A percentile compares a stretch with the other conserved stretches of the same genome.
These are phyloP conservation scores for Naegleria gruberi DNA, from an alignment of 208 protist species.

Conservation along the genomic window DNA sequence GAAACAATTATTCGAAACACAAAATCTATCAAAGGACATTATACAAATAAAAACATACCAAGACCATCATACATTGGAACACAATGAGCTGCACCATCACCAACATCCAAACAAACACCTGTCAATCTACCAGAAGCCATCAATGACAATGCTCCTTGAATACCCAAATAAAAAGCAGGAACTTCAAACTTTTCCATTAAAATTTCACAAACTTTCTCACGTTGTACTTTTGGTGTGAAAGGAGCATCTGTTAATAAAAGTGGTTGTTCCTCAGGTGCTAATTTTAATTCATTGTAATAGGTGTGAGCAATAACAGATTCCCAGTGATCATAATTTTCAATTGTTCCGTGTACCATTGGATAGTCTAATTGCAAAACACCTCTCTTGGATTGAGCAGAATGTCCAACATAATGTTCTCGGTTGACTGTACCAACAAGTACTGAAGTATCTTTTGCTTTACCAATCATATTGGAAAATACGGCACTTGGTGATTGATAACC, in stretches of 20 bases:
- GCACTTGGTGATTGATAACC: conserved; percentile 62
- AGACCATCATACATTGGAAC: conserved; percentile 20
- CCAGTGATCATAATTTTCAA: conserved; percentile 60
- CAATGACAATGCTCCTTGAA: background rate
- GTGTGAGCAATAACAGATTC: conserved; percentile 70
- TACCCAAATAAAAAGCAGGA: conserved; percentile 39
- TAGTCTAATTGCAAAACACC: conserved; percentile 46
- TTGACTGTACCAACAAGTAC: conserved; percentile 39
- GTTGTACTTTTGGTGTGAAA: background rate
- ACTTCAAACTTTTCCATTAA: background rate
- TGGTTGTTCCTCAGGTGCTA: conserved; percentile 26
- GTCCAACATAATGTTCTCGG: conserved; percentile 8
- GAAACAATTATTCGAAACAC: background rate
- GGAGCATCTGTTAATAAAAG: background rate
- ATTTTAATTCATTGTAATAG: conserved; percentile 41
- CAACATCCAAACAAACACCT: conserved; percentile 29
- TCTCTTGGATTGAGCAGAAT: background rate
- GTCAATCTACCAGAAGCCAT: background rate
- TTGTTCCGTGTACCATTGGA: conserved; percentile 52
- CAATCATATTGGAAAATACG: conserved; percentile 72
- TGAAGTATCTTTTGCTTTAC: conserved; percentile 51
- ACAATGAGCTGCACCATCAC: conserved; percentile 17
- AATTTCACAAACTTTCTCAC: conserved; percentile 4
- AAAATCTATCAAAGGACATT: background rate
- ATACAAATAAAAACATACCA: background rate